Conservation (phyloP, 176 grass and related monocot species). For the Poa annua region DNA sequence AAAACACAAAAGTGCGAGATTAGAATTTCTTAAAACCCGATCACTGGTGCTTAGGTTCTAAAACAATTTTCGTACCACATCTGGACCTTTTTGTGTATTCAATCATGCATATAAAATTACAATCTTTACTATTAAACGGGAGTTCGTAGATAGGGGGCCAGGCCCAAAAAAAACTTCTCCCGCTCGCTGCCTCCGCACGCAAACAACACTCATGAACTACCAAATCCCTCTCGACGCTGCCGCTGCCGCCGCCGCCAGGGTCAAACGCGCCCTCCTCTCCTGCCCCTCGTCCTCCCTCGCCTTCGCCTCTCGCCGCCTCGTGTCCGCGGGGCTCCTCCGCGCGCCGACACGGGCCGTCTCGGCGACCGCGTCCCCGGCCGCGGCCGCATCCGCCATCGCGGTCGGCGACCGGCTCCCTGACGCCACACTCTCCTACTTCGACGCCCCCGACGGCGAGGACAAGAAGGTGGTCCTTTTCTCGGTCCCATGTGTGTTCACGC, state of each 20-base stretch:
- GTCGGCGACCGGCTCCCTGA: slow-evolving; percentile 85
- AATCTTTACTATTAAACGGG: too few relatives aligned
- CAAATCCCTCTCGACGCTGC: slow-evolving; percentile 8
- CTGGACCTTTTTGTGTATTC: too few relatives aligned
- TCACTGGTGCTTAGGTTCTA: too few relatives aligned
- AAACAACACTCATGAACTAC: too few relatives aligned
- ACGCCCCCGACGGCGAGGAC: slow-evolving; percentile 65
- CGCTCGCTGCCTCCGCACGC: too few relatives aligned
- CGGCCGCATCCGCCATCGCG: slow-evolving; percentile 49
- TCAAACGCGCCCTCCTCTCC: slow-evolving; percentile 36
- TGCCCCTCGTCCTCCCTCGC: slow-evolving; percentile 19
- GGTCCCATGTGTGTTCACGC: slow-evolving; percentile 79
- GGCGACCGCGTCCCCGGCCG: slow-evolving; percentile 18
- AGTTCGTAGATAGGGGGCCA: too few relatives aligned
- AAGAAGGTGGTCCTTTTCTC: slow-evolving; percentile 86
- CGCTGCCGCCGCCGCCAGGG: slow-evolving; percentile 13
- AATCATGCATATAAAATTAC: too few relatives aligned
- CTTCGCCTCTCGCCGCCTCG: slow-evolving; percentile 36
- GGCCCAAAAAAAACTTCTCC: too few relatives aligned
- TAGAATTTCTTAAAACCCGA: too few relatives aligned
- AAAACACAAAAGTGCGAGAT: too few relatives aligned
- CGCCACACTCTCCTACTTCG: slow-evolving; percentile 87
- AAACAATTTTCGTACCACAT: too few relatives aligned
- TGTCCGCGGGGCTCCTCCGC: not conserved
- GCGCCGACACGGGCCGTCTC: not conserved